A percentile compares a stretch with the other conserved stretches of the same genome.
These are phyloP conservation scores for Trifolium subterraneum DNA, from an alignment of 306 rosid species.

Conservation along the genomic window DNA sequence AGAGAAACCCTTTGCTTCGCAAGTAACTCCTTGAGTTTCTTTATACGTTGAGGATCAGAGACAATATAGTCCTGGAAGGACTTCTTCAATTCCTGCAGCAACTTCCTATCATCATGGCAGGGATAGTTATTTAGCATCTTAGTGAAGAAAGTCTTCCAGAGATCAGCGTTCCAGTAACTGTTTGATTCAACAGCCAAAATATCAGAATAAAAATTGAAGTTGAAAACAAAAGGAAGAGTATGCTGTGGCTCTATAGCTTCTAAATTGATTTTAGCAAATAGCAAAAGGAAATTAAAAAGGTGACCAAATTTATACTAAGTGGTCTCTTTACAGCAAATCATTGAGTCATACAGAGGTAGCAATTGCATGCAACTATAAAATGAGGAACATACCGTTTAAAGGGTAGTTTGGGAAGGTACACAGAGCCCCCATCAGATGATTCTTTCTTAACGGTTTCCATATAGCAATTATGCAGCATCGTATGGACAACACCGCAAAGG, in stretches of 20 bases:
- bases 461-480: constrained; percentile 80
- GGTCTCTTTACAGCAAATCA: constrained; percentile 12
- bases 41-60: constrained; percentile 69
- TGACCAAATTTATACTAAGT: neutral
- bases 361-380: constrained; percentile 20
- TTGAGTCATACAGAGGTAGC: constrained; percentile 2
- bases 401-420: constrained; percentile 70
- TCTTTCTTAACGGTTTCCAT: constrained; percentile 79
- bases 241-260: constrained; percentile 1
- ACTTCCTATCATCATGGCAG: constrained; percentile 49
- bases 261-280: constrained; percentile 26
- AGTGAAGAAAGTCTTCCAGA: constrained; percentile 83
- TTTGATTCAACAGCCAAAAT: constrained; percentile 41
- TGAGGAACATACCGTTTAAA: constrained; percentile 68
- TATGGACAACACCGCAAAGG: constrained; percentile 74
- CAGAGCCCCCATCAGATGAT: constrained; percentile 60
- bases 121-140: constrained; percentile 76
- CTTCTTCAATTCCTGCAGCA: constrained; percentile 70
- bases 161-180: constrained; percentile 90
- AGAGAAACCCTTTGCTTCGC: constrained; percentile 81
- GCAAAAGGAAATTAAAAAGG: neutral
- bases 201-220: constrained; percentile 35
- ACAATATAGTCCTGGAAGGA: constrained; percentile 76
- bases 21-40: constrained; percentile 77
- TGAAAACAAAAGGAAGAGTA: constrained; percentile 19